Percentiles rank a stretch among this genome's conserved stretches.
These are phyloP conservation scores for Venturia nashicola DNA, from an alignment of 2,329 filamentous ascomycete genomes.

Conservation along the genomic window DNA sequence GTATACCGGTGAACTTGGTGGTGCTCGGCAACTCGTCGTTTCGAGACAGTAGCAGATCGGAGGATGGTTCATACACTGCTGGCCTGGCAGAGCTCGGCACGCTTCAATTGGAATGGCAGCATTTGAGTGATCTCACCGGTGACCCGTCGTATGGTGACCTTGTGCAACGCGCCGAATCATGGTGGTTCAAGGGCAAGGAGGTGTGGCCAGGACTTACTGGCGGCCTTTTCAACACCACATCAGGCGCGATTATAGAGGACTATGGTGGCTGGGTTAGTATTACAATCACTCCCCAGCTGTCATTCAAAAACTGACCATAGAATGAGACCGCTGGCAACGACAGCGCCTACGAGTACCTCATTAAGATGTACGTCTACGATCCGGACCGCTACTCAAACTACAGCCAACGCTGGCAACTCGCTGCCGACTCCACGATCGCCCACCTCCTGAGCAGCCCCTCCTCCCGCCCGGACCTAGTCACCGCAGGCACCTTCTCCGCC, in stretches of 20 bases:
- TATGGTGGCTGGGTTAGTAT: conserved; percentile 19
- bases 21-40: conserved; percentile 33
- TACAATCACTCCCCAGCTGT: not conserved
- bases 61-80: conserved; percentile 27
- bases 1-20: conserved; percentile 53
- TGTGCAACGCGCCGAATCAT: conserved; percentile 53
- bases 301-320: not conserved
- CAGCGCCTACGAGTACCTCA: conserved; percentile 78
- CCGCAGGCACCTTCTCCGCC: conserved; percentile 46
- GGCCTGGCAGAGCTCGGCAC: conserved; percentile 67
- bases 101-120: conserved; percentile 64
- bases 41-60: not conserved
- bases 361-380: conserved; percentile 85
- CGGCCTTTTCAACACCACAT: conserved; percentile 16
- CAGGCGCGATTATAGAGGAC: conserved; percentile 16
- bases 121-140: conserved; percentile 50
- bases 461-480: conserved; percentile 19
- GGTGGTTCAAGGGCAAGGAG: conserved; percentile 10
- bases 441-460: not conserved
- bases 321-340: conserved; percentile 32
- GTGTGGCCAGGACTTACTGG: conserved; percentile 20
- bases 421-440: conserved; percentile 52
- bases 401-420: conserved; percentile 60
- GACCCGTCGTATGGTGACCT: conserved; percentile 54
- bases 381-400: conserved; percentile 41